These are phyloP conservation scores for Trichomonas gallinae DNA, from an alignment of 208 protist genomes.

Conservation along the genomic window DNA sequence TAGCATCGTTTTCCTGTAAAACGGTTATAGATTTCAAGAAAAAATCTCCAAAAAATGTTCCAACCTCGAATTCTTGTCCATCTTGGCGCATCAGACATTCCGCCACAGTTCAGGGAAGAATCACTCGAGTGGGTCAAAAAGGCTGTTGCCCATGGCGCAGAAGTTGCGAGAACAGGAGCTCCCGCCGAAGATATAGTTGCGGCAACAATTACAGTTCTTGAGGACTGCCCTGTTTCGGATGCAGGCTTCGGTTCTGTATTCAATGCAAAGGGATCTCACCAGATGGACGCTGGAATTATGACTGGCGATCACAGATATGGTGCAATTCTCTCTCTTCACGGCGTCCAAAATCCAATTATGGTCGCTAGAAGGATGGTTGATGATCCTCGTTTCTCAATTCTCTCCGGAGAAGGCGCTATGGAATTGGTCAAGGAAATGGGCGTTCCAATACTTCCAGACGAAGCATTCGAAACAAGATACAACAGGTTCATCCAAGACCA, in stretches of 20 bases:
- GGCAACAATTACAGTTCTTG: background rate
- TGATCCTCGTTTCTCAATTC: background rate
- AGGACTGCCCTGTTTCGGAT: constrained; percentile 16
- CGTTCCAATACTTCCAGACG: background rate
- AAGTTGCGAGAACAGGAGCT: background rate
- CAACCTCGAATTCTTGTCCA: background rate
- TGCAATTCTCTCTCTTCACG: background rate
- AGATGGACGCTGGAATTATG: constrained; percentile 21
- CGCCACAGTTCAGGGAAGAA: background rate
- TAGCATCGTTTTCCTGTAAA: background rate
- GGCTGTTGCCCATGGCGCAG: background rate
- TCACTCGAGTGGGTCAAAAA: background rate
- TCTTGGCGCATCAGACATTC: background rate
- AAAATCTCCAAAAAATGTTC: background rate
- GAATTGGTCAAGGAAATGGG: background rate
- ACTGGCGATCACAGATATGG: constrained; percentile 13
- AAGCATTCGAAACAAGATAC: background rate
- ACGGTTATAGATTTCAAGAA: background rate
- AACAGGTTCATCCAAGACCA: background rate
- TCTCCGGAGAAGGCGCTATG: background rate
- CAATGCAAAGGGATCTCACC: background rate
- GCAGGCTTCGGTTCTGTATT: background rate
- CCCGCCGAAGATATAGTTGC: background rate
- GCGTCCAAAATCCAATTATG: background rate
- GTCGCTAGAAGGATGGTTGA: background rate